Evolutionary conservation across 805 yeast genomes (phyloP).

Genomic region (Metschnikowia koreensis): DNA sequence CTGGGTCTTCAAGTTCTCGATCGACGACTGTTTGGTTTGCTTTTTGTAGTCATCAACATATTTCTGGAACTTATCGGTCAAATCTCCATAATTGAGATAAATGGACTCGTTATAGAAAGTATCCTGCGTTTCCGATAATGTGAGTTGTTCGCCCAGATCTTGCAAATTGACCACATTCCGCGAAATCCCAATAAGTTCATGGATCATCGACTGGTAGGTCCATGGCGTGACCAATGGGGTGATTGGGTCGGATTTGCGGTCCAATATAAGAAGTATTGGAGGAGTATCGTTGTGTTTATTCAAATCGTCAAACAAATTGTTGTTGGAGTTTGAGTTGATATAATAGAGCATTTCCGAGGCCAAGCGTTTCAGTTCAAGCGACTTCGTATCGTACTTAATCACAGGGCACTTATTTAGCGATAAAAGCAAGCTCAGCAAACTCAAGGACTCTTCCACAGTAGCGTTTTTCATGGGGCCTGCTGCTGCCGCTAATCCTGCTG

Average conservation of each 20-base stretch:
- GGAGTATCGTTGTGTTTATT: constrained; percentile 61
- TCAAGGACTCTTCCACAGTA: constrained; percentile 34
- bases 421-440: constrained; percentile 55
- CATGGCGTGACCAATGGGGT: constrained; percentile 93
- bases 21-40: constrained; percentile 65
- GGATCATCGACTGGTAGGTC: constrained; percentile 98
- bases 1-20: constrained; percentile 55
- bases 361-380: constrained; percentile 60
- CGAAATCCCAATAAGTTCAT: constrained; percentile 79
- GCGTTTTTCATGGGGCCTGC: constrained; percentile 27
- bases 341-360: constrained; percentile 64
- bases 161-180: constrained; percentile 77
- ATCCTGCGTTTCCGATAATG: constrained; percentile 63
- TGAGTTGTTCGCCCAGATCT: constrained; percentile 46
- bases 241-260: constrained; percentile 85
- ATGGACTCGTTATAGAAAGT: constrained; percentile 73
- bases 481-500: too few species aligned
- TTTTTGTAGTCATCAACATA: constrained; percentile 80
- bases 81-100: constrained; percentile 91
- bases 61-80: constrained; percentile 82
- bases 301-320: constrained; percentile 62
- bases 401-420: constrained; percentile 77
- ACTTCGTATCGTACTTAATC: constrained; percentile 72
- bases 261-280: constrained; percentile 73
- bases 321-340: constrained; percentile 52